Evolutionary conservation across 2,329 filamentous ascomycete genomes (phyloP), one percentile per base, ranked within the genome.

Genomic region (Bipolaris victoriae): DNA sequence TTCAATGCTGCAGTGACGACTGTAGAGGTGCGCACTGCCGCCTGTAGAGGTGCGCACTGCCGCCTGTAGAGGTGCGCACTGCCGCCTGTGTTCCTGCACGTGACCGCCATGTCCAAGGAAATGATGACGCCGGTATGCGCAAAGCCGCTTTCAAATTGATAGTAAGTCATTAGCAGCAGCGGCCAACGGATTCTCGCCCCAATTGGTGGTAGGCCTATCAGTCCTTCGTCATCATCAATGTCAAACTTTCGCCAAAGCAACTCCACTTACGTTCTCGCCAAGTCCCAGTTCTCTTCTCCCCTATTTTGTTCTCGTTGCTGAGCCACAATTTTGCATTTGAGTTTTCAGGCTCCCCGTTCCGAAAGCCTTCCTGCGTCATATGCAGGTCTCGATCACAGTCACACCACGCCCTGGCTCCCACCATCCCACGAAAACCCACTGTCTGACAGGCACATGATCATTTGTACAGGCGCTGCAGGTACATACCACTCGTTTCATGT

Each of bases 371-470:
- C 49, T 58, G 50, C 55, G 20, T 37, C 43, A 50, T 33, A 46
- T 49, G 51, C 52, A 49, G 9, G 37, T 36, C 7, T 49, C 6
- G 3, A 24, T 22, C 31, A 4, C 35, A 36, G 43, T 39, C n/a
- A 52, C 45, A 56, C 39, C 29, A 22, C 44, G 52, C 52, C 49
- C 58, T 44, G 47, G 52, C 45, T 56, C 58, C 50, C 58, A 29
- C 39, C 29, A 50, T 61, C 31, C 49, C 37, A 51, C 22, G n/a
- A 18, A 48, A 52, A 11, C 35, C 29, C 36, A 16, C 22, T 31
- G 44, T 7, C 49, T n/a, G 18, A 15, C 46, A 44, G 35, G 26
- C 50, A 46, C 10, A 31, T 18, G 18, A 7, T 35, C 40, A 18
- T 48, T 37, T 31, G 26, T 13, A 40, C 36, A 20, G n/a, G 22